Evolutionary conservation across 2,329 filamentous ascomycete genomes (phyloP).

Genomic region (Trichoderma sp.): DNA sequence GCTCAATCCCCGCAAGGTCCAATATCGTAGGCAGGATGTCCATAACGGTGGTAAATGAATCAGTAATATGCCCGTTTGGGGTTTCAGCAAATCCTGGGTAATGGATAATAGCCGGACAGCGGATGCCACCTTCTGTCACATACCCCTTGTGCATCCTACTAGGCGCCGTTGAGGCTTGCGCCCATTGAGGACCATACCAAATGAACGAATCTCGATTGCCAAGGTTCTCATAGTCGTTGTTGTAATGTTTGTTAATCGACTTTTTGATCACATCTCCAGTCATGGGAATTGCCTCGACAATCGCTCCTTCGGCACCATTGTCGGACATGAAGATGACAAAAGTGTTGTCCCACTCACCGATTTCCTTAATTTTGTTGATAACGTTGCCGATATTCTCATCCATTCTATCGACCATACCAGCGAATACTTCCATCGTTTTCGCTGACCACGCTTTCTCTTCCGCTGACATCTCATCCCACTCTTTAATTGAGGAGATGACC

Average conservation of each 20-base stretch:
- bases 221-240: conserved; percentile 50
- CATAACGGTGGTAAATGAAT: conserved; percentile 10
- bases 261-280: conserved; percentile 42
- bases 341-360: conserved; percentile 53
- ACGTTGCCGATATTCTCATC: conserved; percentile 59
- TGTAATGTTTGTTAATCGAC: conserved; percentile 53
- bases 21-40: conserved; percentile 8
- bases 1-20: neutral
- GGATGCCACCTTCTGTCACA: conserved; percentile 47
- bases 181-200: conserved; percentile 59
- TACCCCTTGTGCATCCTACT: conserved; percentile 37
- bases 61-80: neutral
- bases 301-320: conserved; percentile 59
- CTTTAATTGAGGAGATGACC: conserved; percentile 44
- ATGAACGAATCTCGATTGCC: conserved; percentile 55
- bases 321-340: conserved; percentile 61
- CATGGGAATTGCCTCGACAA: conserved; percentile 48
- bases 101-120: conserved; percentile 4
- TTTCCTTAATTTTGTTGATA: conserved; percentile 52
- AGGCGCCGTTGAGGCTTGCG: conserved; percentile 40
- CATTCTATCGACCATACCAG: conserved; percentile 62
- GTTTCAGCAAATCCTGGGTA: neutral
- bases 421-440: conserved; percentile 59
- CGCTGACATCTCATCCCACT: conserved; percentile 46
- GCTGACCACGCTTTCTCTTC: conserved; percentile 47